A percentile compares a stretch with the other conserved stretches of the same genome.
phyloP scores from a whole-genome alignment of 768 basidiomycete genomes.

The Mycena vitilis region DNA sequence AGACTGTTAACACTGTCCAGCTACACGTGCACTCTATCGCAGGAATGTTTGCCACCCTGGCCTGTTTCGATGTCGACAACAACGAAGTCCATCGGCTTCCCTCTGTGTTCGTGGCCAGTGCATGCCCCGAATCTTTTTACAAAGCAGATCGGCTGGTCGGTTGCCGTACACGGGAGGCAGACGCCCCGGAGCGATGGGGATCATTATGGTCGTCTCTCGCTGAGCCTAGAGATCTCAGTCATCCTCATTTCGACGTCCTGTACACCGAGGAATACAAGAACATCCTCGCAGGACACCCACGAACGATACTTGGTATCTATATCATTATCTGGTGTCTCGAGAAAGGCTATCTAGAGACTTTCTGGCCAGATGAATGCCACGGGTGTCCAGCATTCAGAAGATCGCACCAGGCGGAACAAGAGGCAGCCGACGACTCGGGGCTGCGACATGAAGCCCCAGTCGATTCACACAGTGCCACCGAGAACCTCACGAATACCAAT shows the following conservation, averaged over 20 bases:
- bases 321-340: slow-evolving; percentile 19
- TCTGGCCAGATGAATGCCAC: slow-evolving; percentile 18
- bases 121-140: neutral
- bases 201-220: slow-evolving; percentile 6
- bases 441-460: neutral
- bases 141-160: slow-evolving; percentile 13
- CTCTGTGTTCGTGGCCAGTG: neutral
- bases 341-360: neutral
- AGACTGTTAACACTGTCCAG: neutral
- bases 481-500: neutral
- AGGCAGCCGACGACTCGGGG: too few species aligned
- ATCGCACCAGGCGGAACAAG: slow-evolving; percentile 1
- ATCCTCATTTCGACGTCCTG: neutral
- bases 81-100: neutral
- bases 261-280: slow-evolving; percentile 30
- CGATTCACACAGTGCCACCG: neutral
- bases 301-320: slow-evolving; percentile 16
- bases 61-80: slow-evolving; percentile 19
- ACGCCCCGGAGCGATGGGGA: neutral
- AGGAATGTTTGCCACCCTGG: slow-evolving; percentile 9
- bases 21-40: neutral
- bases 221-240: neutral
- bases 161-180: neutral
- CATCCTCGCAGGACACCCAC: slow-evolving; percentile 12
- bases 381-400: slow-evolving; percentile 4